Base-by-base conservation (phyloP, 495 filamentous ascomycete genomes). In the Parathielavia appendiculata region DNA sequence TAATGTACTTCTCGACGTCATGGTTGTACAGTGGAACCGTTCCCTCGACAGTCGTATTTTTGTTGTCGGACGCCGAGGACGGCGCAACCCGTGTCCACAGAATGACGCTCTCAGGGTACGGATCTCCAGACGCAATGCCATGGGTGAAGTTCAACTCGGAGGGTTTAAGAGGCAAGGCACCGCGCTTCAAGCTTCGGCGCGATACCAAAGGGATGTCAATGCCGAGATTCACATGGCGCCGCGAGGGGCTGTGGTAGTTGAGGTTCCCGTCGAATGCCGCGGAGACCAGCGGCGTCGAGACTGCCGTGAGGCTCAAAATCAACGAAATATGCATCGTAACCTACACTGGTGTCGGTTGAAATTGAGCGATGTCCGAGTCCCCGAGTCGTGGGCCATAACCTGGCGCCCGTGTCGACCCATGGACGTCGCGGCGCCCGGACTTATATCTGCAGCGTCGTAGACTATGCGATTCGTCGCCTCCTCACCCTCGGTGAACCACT, bases 11-110 rank as follows among this genome's bases (percentile, higher is more conserved):
- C 9, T 79, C 76, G 0, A 75, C 82, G 14, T 79, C 77, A 58
- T 83, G 82, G 56, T 78, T 76, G 67, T 82, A 85, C 39, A 86
- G 68, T 6, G 75, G 74, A 7, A 81, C 81, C 55, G 74, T 74
- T 6, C 81, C 79, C 46, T 73, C 71, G 13, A 82, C 79, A 9
- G 81, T 81, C 19, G 75, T 67, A 61, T 84, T 83, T 51, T 75
- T 78, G 45, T 70, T 55, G 54, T 81, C 79, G 52, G 83, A 78
- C 35, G 76, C 79, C 38, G 56, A 60, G 22, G 71, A 69, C 12
- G 83, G 84, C 1, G 81, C 76, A 34, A 77, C 69, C 22, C 84
- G 74, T 8, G 84, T 86, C 84, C 84, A 86, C 1, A 87, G 75
- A 57, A 87, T 86, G 10, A 86, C 79, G 26, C 79, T 83, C 62